Base-by-base conservation (phyloP, 108 stramenopile genomes). In the Nitzschia sp. region DNA sequence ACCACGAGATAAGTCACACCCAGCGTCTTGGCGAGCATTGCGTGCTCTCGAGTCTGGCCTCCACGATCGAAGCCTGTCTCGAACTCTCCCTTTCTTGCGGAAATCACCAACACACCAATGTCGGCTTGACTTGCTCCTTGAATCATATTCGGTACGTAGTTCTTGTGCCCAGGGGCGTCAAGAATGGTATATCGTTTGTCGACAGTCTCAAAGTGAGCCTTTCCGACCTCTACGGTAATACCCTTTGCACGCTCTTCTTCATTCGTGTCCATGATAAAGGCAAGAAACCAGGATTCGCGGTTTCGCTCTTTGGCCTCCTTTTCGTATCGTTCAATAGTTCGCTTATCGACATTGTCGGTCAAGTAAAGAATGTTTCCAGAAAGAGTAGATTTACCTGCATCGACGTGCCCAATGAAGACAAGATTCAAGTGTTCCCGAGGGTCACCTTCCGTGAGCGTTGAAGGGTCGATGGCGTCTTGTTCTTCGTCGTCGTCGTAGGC, bases 111-210 rank as follows among this genome's bases (percentile, higher is more conserved):
- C 28, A 99, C 86, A 30, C 96, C 99, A 32, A 99, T 87, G 72
- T 99, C 99, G 17, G 99, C 99, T 71, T 97, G 96, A 78, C 91
- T 87, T 0, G 98, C 97, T 27, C 97, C 97, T 89, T 93, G 93
- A 75, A 99, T 99, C 99, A 99, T 99, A 73, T 99, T 97, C 28
- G 99, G 99, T 26, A 99, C 99, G 68, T 98, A 98, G 71, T 95
- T 98, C 82, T 99, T 99, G 85, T 99, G 99, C 0, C 99, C 99
- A 2, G 99, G 99, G 4, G 99, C 99, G 82, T 99, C 99, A 79
- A 99, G 68, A 60, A 99, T 99, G 24, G 99, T 98, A 85, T 97
- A 98, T 30, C 99, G 88, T 76, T 97, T 96, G 47, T 46, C 53
- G 4, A 85, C 90, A 6, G 98, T 99, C 64, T 97, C 95, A 74